Base-by-base conservation (phyloP, 345 rosid species). In the Crucihimalaya himalaica region DNA sequence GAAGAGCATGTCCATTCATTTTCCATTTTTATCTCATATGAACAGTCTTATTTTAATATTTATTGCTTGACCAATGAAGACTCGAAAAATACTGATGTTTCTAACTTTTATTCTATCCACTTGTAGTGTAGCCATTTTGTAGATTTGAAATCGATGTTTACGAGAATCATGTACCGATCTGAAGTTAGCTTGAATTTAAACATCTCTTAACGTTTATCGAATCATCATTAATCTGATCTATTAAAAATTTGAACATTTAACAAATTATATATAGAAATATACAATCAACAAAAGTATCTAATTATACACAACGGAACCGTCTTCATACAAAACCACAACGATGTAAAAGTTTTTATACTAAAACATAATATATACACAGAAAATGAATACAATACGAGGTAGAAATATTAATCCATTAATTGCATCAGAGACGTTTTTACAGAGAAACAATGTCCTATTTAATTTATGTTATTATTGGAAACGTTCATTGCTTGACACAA, bases 1-100 rank as follows among this genome's bases (percentile, higher is more conserved):
- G 70, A 68, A 75, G 58, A 69, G 70, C 63, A 51, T 68, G 64
- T 62, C 65, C 37, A 32, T 42, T 53, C 70, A 12, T 52, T 60
- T 61, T 68, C 72, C 42, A 57, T 27, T 74, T 74, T 28, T 10
- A 60, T 19, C 67, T 27, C 21, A 57, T 58, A 15, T 58, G 20
- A 37, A 35, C 35, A 40, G 21, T 45, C 4, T 32, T 60, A 19
- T 53, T 75, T 59, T 40, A 75, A 10, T 51, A 67, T 42, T 60
- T 19, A 3, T 27, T 19, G 67, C 35, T 28, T 74, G 63, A 67
- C 73, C 73, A 74, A 40, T 66, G 20, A 50, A 5, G 73, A 74
- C 68, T 67, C 39, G 18, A 59, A 28, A 31, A 21, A 21, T 58
- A 28, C 19, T 14, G 11, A 34, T 63, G 27, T 45, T 39, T 7